These are phyloP conservation scores for Spizellomyces sp. DNA, from an alignment of 192 early-diverging fungal species.

Conservation along the genomic window DNA sequence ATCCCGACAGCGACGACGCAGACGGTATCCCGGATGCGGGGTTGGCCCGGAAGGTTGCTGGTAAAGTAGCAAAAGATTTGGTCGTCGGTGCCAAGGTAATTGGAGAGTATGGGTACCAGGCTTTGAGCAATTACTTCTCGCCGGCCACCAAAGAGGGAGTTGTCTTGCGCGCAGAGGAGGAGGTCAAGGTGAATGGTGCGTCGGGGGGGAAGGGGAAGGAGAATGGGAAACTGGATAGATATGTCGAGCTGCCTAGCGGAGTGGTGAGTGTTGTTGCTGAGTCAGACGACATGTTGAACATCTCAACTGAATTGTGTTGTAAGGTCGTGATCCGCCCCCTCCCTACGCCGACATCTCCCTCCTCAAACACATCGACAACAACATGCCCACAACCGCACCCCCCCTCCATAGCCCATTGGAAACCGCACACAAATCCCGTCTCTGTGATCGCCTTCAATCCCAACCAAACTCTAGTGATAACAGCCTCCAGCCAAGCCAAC, in stretches of 20 bases:
- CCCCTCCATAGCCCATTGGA: constrained; percentile 63
- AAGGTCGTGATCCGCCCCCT: constrained; percentile 17
- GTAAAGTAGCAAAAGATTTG: constrained; percentile 79
- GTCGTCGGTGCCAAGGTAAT: constrained; percentile 75
- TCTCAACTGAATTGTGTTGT: constrained; percentile 7
- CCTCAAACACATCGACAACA: neutral
- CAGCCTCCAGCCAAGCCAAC: constrained; percentile 72
- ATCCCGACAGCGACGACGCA: constrained; percentile 16
- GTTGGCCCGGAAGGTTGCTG: constrained; percentile 54
- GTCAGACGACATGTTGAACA: neutral
- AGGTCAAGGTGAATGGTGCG: neutral
- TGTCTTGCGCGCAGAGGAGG: too few species aligned
- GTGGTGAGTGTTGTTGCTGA: constrained; percentile 20
- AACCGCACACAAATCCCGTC: constrained; percentile 70
- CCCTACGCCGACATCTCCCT: neutral
- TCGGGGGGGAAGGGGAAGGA: neutral
- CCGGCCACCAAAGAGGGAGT: neutral
- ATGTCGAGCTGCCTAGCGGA: constrained; percentile 18
- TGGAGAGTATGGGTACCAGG: constrained; percentile 68
- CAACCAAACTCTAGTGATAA: constrained; percentile 66
- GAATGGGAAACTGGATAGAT: neutral
- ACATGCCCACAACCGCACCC: neutral
- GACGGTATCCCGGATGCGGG: constrained; percentile 9
- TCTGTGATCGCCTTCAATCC: constrained; percentile 64
- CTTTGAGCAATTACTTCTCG: constrained; percentile 66